Evolutionary conservation across 352 stramenopile genomes (phyloP).

Genomic region (Phytophthora macrochlamydospora): DNA sequence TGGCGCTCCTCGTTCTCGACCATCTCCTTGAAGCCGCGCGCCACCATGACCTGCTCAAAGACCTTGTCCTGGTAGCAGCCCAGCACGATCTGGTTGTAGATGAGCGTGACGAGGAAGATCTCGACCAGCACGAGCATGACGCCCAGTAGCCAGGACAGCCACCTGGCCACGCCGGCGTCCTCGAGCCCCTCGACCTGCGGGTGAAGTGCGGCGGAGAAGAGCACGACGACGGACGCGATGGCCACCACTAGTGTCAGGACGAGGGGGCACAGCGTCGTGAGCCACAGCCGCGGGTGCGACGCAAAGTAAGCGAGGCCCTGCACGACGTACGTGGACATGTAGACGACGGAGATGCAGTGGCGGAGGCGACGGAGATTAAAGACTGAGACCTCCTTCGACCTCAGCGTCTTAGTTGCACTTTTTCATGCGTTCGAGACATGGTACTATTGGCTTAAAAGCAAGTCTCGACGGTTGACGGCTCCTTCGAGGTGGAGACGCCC

Average conservation of each 20-base stretch:
- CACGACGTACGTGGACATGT: conserved; percentile 62
- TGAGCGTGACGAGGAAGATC: conserved; percentile 75
- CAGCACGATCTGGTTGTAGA: conserved; percentile 65
- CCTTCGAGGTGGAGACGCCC: too few relatives aligned
- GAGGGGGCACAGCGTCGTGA: conserved; percentile 56
- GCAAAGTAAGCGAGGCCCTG: conserved; percentile 62
- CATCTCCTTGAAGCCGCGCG: conserved; percentile 51
- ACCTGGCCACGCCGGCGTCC: conserved; percentile 36
- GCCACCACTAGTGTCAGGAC: conserved; percentile 62
- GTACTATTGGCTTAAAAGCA: too few relatives aligned
- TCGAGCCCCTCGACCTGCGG: conserved; percentile 54
- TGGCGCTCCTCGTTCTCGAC: conserved; percentile 54
- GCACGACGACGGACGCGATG: conserved; percentile 42
- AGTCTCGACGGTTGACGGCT: too few relatives aligned
- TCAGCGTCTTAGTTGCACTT: too few relatives aligned
- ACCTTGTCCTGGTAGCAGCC: conserved; percentile 68
- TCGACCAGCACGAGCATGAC: conserved; percentile 67
- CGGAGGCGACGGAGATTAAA: neutral
- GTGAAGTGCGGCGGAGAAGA: conserved; percentile 51
- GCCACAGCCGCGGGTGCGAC: conserved; percentile 65
- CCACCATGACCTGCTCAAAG: conserved; percentile 62
- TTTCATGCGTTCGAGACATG: too few relatives aligned
- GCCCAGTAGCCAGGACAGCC: conserved; percentile 62
- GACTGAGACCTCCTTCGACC: too few relatives aligned
- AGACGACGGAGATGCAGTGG: neutral